phyloP scores from a whole-genome alignment of 768 basidiomycete genomes.

The Cyclocybe cylindracea region DNA sequence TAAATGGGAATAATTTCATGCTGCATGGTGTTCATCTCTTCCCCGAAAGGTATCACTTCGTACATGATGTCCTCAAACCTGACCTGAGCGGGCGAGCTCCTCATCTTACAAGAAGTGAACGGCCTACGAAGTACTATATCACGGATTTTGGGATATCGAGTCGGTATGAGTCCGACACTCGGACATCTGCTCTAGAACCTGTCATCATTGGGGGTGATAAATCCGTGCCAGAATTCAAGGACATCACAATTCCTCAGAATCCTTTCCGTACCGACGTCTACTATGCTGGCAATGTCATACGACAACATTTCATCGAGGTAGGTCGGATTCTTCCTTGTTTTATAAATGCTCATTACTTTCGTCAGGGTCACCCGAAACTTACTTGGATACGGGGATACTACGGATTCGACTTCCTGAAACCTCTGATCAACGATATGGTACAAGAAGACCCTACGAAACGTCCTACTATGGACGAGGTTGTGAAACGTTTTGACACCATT shows the following conservation, averaged over 20 bases:
- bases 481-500: conserved; percentile 30
- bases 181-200: neutral
- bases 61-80: neutral
- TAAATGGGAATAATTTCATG: conserved; percentile 8
- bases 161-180: neutral
- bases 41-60: conserved; percentile 5
- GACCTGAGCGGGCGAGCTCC: neutral
- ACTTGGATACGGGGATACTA: conserved; percentile 5
- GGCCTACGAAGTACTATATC: conserved; percentile 12
- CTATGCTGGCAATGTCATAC: conserved; percentile 7
- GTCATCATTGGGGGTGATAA: neutral
- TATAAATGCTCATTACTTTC: neutral
- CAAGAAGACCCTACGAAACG: conserved; percentile 32
- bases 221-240: neutral
- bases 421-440: conserved; percentile 34
- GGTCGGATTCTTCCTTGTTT: neutral
- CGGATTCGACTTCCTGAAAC: conserved; percentile 30
- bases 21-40: conserved; percentile 2
- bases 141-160: conserved; percentile 14
- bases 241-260: neutral
- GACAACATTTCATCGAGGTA: conserved; percentile 5
- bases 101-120: conserved; percentile 11
- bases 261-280: conserved; percentile 5
- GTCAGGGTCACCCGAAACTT: conserved; percentile 6
- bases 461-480: conserved; percentile 36